Evolutionary conservation across 2,329 filamentous ascomycete genomes (phyloP).

Genomic region (Ophiostoma montium): DNA sequence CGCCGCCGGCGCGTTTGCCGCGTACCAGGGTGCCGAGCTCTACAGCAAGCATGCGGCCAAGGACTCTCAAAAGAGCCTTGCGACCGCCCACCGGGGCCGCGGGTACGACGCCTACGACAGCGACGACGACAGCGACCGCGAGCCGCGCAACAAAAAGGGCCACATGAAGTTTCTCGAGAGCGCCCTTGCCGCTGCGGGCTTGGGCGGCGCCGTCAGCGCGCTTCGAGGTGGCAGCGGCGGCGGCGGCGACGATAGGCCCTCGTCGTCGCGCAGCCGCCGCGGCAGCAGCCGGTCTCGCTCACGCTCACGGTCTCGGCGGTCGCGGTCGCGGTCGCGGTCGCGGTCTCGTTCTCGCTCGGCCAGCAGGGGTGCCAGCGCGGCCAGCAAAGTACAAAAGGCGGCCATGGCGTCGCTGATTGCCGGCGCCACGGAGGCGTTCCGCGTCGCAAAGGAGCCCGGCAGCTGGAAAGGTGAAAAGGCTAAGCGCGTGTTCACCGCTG

Average conservation of each 20-base stretch:
- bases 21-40: conserved; percentile 47
- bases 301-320: not conserved
- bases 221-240: conserved; percentile 32
- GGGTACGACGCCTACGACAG: conserved; percentile 41
- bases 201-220: conserved; percentile 47
- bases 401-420: conserved; percentile 84
- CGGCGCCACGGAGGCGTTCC: conserved; percentile 84
- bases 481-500: conserved; percentile 80
- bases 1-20: conserved; percentile 49
- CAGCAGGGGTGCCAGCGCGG: conserved; percentile 30
- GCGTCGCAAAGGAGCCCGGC: conserved; percentile 75
- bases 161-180: conserved; percentile 51
- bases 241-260: conserved; percentile 18
- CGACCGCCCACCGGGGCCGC: conserved; percentile 39
- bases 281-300: conserved; percentile 16
- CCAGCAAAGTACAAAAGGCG: conserved; percentile 62
- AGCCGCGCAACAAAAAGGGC: conserved; percentile 41
- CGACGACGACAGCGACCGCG: conserved; percentile 45
- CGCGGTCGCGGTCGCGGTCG: conserved; percentile 27
- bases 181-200: conserved; percentile 45
- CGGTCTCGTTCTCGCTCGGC: conserved; percentile 37
- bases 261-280: conserved; percentile 32
- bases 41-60: conserved; percentile 40
- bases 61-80: conserved; percentile 34
- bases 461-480: conserved; percentile 85